Conservation (phyloP, 768 basidiomycete genomes). For the Imleria badia region DNA sequence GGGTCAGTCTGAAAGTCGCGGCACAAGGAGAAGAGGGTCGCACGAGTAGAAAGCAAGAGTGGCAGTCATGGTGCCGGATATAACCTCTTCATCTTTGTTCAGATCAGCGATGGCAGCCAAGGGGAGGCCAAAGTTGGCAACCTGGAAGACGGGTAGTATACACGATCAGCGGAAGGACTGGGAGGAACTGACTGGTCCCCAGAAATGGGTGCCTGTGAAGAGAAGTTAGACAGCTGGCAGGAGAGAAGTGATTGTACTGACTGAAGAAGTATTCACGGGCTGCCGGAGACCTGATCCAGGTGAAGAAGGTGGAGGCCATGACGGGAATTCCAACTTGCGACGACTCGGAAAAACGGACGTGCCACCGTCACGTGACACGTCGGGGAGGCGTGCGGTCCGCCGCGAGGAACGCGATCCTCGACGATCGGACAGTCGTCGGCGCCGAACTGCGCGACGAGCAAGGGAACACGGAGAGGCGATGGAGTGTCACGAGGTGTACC, state of each 20-base stretch:
- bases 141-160: slow-evolving; percentile 43
- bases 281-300: slow-evolving; percentile 90
- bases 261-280: slow-evolving; percentile 95
- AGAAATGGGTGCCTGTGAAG: slow-evolving; percentile 87
- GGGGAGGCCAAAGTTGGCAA: slow-evolving; percentile 98
- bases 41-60: slow-evolving; percentile 91
- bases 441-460: too few species aligned
- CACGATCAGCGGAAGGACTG: not conserved
- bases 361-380: slow-evolving; percentile 12
- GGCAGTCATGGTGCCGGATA: slow-evolving; percentile 95
- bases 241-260: slow-evolving; percentile 39
- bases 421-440: not conserved
- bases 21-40: slow-evolving; percentile 37
- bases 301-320: slow-evolving; percentile 85
- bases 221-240: slow-evolving; percentile 18
- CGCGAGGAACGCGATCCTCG: not conserved
- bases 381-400: too few species aligned
- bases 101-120: slow-evolving; percentile 91
- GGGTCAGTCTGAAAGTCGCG: slow-evolving; percentile 9
- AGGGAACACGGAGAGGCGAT: too few species aligned
- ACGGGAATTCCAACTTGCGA: not conserved
- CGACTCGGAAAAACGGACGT: not conserved
- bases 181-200: slow-evolving; percentile 81
- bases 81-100: slow-evolving; percentile 91
- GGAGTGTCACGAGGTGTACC: not conserved